Percentiles rank a stretch among this genome's conserved stretches.
Evolutionary conservation across 2,329 filamentous ascomycete species (phyloP).

Genomic region (Teratosphaeria destructans): DNA sequence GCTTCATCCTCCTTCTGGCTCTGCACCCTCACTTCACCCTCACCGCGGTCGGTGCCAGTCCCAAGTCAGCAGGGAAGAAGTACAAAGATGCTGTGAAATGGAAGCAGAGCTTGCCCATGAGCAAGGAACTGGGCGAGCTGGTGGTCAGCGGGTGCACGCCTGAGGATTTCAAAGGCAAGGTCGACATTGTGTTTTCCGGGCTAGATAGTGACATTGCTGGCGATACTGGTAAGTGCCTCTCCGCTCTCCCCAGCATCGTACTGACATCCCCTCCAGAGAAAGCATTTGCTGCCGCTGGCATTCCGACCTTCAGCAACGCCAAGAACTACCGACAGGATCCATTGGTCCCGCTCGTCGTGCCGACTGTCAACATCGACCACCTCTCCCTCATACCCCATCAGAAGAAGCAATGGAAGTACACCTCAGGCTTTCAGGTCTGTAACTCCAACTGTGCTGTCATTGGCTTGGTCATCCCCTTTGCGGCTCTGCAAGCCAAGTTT

Average conservation of each 20-base stretch:
- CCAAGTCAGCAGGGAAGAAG: conserved; percentile 80
- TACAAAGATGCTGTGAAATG: conserved; percentile 90
- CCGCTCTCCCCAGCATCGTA: neutral
- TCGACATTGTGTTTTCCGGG: conserved; percentile 81
- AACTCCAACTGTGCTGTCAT: conserved; percentile 98
- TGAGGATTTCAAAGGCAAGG: conserved; percentile 71
- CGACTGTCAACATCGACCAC: conserved; percentile 85
- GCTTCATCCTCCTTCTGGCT: conserved; percentile 86
- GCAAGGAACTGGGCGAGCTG: conserved; percentile 61
- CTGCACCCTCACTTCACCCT: conserved; percentile 80
- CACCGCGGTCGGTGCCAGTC: conserved; percentile 80
- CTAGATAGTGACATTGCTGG: conserved; percentile 88
- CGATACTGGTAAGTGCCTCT: conserved; percentile 57
- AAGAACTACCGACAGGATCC: conserved; percentile 94
- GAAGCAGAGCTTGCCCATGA: conserved; percentile 86
- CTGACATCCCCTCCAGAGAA: conserved; percentile 49
- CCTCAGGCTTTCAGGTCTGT: conserved; percentile 88
- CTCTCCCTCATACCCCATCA: conserved; percentile 85
- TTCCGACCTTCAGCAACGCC: conserved; percentile 92
- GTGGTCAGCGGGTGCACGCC: conserved; percentile 78
- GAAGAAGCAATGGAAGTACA: conserved; percentile 57
- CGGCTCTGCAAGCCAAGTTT: conserved; percentile 76
- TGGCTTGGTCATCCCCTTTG: conserved; percentile 88
- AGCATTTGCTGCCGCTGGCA: conserved; percentile 78
- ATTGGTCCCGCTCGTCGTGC: conserved; percentile 83